Evolutionary conservation across 352 stramenopile genomes (phyloP).

Genomic region (Ophiocytium majus): DNA sequence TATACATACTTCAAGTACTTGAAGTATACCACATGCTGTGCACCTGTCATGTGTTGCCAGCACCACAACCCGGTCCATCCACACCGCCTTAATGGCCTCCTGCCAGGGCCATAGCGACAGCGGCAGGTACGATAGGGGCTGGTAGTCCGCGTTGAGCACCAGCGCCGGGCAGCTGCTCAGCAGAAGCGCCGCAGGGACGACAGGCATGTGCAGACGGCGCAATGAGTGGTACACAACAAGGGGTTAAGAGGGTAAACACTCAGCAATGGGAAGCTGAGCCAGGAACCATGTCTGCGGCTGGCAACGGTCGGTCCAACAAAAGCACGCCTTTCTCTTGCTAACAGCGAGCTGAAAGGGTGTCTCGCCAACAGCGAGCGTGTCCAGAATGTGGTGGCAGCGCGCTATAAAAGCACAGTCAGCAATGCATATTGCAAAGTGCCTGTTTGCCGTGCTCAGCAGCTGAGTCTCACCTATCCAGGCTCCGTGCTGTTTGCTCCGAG

Average conservation of each 20-base stretch:
- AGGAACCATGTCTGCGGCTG: background rate
- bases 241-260: background rate
- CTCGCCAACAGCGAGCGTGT: too few species aligned
- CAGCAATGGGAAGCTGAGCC: background rate
- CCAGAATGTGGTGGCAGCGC: too few species aligned
- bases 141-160: constrained; percentile 75
- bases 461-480: too few species aligned
- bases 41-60: constrained; percentile 63
- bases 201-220: background rate
- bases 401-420: too few species aligned
- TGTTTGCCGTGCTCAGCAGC: too few species aligned
- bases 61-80: constrained; percentile 67
- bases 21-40: background rate
- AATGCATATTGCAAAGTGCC: too few species aligned
- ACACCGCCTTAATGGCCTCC: constrained; percentile 70
- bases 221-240: background rate
- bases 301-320: too few species aligned
- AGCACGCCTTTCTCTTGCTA: too few species aligned
- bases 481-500: too few species aligned
- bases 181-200: background rate
- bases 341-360: too few species aligned
- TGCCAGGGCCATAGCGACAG: constrained; percentile 72
- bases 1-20: background rate
- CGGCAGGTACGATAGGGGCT: constrained; percentile 63
- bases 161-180: constrained; percentile 60